Percentiles rank a stretch among this genome's conserved stretches.
phyloP scores from a whole-genome alignment of 2,329 filamentous ascomycete genomes.

The Fusarium poae region DNA sequence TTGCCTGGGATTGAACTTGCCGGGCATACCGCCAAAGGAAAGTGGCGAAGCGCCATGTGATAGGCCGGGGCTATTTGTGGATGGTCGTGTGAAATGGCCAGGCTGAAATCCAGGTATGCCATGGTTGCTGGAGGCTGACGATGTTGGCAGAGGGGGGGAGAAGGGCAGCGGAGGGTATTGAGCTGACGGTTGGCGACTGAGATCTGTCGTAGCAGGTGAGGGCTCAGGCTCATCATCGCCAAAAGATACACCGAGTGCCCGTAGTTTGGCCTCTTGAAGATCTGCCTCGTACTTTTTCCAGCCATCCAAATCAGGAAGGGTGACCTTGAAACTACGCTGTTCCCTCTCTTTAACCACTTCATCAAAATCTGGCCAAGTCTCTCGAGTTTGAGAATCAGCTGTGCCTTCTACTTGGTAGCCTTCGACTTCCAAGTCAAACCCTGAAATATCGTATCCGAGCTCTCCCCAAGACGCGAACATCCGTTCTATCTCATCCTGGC shows the following conservation, averaged over 20 bases:
- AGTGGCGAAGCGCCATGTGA: conserved; percentile 78
- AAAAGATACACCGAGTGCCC: conserved; percentile 87
- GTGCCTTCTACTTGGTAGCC: conserved; percentile 55
- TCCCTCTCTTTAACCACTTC: conserved; percentile 70
- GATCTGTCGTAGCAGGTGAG: conserved; percentile 73
- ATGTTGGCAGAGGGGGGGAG: conserved; percentile 84
- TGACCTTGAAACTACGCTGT: conserved; percentile 68
- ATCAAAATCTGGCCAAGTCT: conserved; percentile 73
- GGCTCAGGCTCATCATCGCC: conserved; percentile 78
- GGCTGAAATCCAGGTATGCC: conserved; percentile 68
- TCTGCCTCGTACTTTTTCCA: conserved; percentile 84
- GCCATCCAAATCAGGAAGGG: conserved; percentile 76
- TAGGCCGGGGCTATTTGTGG: conserved; percentile 72
- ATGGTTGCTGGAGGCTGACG: conserved; percentile 80
- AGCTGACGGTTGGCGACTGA: conserved; percentile 77
- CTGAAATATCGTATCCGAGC: conserved; percentile 75
- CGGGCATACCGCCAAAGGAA: conserved; percentile 71
- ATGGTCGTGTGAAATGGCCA: conserved; percentile 69
- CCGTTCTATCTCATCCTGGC: conserved; percentile 66
- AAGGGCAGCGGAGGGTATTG: conserved; percentile 83
- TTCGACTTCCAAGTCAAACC: conserved; percentile 74
- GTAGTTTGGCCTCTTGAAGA: conserved; percentile 90
- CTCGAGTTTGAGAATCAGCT: conserved; percentile 72
- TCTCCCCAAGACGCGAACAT: conserved; percentile 77
- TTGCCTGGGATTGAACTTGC: conserved; percentile 76